Conservation (phyloP, 2,329 filamentous ascomycete genomes). For the Xylariaceae sp. region DNA sequence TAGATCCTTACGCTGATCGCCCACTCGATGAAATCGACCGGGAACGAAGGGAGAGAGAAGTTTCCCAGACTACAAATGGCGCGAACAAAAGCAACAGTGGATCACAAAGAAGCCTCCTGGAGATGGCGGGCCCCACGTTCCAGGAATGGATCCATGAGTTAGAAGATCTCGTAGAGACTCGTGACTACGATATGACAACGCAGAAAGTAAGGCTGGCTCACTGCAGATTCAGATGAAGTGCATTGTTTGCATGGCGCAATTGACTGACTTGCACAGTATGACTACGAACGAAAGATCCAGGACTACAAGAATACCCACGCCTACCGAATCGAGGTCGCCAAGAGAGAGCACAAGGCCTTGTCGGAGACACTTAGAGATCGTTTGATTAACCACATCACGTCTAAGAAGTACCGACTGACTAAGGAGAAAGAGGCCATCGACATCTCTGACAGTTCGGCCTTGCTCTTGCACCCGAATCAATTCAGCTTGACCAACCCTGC, state of each 20-base stretch:
- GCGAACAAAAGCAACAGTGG: conserved; percentile 31
- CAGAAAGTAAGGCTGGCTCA: conserved; percentile 58
- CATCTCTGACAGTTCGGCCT: conserved; percentile 60
- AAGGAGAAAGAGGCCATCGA: conserved; percentile 65
- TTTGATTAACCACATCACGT: conserved; percentile 59
- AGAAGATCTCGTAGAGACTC: conserved; percentile 80
- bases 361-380: conserved; percentile 59
- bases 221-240: not conserved
- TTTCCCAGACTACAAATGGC: conserved; percentile 35
- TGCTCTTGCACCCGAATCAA: conserved; percentile 63
- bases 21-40: conserved; percentile 42
- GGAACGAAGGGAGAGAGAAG: conserved; percentile 34
- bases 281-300: conserved; percentile 57
- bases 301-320: conserved; percentile 55
- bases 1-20: conserved; percentile 37
- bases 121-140: conserved; percentile 79
- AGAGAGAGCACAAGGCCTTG: conserved; percentile 55
- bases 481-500: conserved; percentile 61
- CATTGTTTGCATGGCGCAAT: not conserved
- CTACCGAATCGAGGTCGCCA: conserved; percentile 59
- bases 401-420: conserved; percentile 59
- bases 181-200: conserved; percentile 75
- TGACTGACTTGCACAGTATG: conserved; percentile 42
- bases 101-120: conserved; percentile 51
- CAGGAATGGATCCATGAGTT: conserved; percentile 79